Evolutionary conservation across 2,329 filamentous ascomycete species (phyloP).

Genomic region (Aaosphaeria arxii): DNA sequence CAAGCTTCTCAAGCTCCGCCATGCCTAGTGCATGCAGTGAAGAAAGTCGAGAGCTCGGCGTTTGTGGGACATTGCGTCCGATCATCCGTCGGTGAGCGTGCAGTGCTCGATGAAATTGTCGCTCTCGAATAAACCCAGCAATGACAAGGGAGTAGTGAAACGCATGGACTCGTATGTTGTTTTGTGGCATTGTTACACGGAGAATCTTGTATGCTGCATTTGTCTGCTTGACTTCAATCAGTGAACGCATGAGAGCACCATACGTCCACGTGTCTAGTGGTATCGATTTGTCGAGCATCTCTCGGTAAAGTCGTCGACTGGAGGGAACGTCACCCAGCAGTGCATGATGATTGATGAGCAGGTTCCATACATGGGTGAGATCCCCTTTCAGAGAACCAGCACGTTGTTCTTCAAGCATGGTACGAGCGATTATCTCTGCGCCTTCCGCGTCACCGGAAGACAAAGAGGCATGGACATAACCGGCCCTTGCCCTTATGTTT

Average conservation of each 20-base stretch:
- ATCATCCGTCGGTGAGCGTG: conserved; percentile 48
- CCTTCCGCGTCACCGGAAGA: conserved; percentile 45
- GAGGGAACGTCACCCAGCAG: conserved; percentile 56
- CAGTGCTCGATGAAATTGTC: conserved; percentile 47
- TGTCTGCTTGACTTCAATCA: conserved; percentile 53
- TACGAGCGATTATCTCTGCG: conserved; percentile 53
- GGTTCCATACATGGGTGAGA: conserved; percentile 72
- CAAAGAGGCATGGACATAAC: conserved; percentile 61
- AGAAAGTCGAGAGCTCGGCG: conserved; percentile 44
- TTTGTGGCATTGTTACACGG: conserved; percentile 49
- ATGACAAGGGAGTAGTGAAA: conserved; percentile 56
- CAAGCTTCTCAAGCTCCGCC: conserved; percentile 15
- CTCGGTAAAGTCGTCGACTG: conserved; percentile 52
- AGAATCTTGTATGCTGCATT: conserved; percentile 55
- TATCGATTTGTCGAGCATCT: conserved; percentile 54
- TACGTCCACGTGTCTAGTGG: conserved; percentile 58
- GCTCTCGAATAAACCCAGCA: conserved; percentile 45
- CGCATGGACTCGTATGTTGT: conserved; percentile 43
- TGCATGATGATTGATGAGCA: conserved; percentile 68
- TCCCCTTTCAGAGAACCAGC: conserved; percentile 45
- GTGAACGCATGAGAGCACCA: conserved; percentile 57
- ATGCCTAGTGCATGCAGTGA: conserved; percentile 26
- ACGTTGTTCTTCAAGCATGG: conserved; percentile 50
- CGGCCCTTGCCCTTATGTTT: conserved; percentile 21
- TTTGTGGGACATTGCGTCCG: conserved; percentile 34